These are phyloP conservation scores for Collybia sp. DNA, from an alignment of 768 basidiomycete species.

Conservation along the genomic window DNA sequence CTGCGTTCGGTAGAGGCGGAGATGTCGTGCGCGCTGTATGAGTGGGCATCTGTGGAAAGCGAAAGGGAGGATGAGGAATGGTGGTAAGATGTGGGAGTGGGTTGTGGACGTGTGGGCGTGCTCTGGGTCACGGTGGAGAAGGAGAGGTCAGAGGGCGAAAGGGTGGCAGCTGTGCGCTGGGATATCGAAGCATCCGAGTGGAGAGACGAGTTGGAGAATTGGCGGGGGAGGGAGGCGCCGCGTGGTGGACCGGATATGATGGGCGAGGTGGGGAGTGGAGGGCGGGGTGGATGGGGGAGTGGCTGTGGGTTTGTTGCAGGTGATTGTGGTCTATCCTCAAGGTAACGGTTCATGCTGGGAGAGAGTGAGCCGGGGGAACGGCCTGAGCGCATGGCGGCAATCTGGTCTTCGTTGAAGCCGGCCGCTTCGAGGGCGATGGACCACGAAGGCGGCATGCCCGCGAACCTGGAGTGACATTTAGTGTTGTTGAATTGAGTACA, in stretches of 20 bases:
- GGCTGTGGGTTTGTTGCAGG: constrained; percentile 17
- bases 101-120: not conserved
- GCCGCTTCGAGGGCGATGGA: constrained; percentile 51
- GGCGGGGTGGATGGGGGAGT: constrained; percentile 8
- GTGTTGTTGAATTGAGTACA: not conserved
- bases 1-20: constrained; percentile 2
- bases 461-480: constrained; percentile 32
- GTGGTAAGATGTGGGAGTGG: constrained; percentile 7
- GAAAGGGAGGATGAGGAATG: not conserved
- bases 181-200: constrained; percentile 7
- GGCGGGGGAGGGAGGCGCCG: constrained; percentile 28
- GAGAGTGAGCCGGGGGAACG: constrained; percentile 30
- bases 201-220: constrained; percentile 25
- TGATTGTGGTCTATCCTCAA: constrained; percentile 29
- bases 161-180: constrained; percentile 3
- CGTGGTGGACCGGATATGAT: constrained; percentile 16
- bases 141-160: too few species aligned
- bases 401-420: constrained; percentile 69
- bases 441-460: constrained; percentile 75
- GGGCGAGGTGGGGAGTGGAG: constrained; percentile 20
- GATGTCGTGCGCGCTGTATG: constrained; percentile 1
- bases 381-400: constrained; percentile 48
- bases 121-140: not conserved
- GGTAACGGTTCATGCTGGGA: constrained; percentile 25
- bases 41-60: constrained; percentile 2